Conservation (phyloP, 2,329 filamentous ascomycete species). For the Metarhizium humberi region DNA sequence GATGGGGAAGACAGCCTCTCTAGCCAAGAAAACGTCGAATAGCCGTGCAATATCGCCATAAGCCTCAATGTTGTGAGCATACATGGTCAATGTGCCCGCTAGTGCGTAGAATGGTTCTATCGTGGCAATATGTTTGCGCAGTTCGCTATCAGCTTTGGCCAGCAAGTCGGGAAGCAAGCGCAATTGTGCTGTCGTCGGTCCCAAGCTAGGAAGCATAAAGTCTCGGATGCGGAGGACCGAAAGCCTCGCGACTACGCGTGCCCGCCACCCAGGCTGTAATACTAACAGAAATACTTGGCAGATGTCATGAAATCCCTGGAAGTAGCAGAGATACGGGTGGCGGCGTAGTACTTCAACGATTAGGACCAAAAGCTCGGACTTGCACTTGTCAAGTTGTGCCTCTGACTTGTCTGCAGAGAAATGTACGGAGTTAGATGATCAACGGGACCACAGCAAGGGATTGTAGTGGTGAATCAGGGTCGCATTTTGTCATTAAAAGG, state of each 20-base stretch:
- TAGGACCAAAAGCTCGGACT: conserved; percentile 66
- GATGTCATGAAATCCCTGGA: conserved; percentile 98
- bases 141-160: conserved; percentile 56
- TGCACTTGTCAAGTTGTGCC: conserved; percentile 59
- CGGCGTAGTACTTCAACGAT: conserved; percentile 74
- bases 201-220: conserved; percentile 89
- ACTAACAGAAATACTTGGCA: conserved; percentile 91
- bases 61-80: conserved; percentile 88
- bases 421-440: not conserved
- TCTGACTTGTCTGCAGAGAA: conserved; percentile 51
- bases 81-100: conserved; percentile 88
- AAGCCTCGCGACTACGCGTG: conserved; percentile 63
- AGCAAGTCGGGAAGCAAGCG: conserved; percentile 78
- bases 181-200: conserved; percentile 76
- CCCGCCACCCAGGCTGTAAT: conserved; percentile 53
- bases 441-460: not conserved
- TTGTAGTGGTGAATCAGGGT: not conserved
- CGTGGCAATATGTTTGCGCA: conserved; percentile 66
- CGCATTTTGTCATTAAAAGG: not conserved
- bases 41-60: conserved; percentile 83
- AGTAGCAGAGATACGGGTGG: conserved; percentile 82
- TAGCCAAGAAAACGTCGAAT: conserved; percentile 85
- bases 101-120: conserved; percentile 88
- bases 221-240: conserved; percentile 87
- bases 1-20: conserved; percentile 77